A percentile compares a stretch with the other conserved stretches of the same genome.
Evolutionary conservation across 2,329 filamentous ascomycete genomes (phyloP).

Genomic region (Colletotrichum lupini): DNA sequence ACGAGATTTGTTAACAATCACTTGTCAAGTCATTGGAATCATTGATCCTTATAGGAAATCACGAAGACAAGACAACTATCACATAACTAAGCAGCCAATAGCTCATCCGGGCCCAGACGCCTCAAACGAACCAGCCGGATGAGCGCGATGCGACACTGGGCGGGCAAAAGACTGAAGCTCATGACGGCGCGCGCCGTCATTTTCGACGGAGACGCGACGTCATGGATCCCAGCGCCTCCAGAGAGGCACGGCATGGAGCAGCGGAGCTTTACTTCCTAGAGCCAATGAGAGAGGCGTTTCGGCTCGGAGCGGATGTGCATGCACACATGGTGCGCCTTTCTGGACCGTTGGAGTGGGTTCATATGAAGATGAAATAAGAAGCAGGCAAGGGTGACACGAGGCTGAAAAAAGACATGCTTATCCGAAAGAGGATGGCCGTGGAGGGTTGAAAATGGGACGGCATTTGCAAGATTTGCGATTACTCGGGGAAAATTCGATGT

Average conservation of each 20-base stretch:
- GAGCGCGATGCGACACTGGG: neutral
- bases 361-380: neutral
- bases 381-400: neutral
- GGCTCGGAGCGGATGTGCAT: neutral
- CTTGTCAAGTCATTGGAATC: neutral
- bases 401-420: neutral
- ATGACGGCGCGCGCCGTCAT: conserved; percentile 31
- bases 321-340: neutral
- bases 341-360: no score
- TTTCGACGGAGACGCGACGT: conserved; percentile 23
- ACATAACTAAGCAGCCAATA: neutral
- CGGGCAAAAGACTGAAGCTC: neutral
- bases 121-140: neutral
- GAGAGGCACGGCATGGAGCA: conserved; percentile 4
- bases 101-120: neutral
- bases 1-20: neutral
- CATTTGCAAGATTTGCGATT: neutral
- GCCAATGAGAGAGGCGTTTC: conserved; percentile 14
- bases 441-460: neutral
- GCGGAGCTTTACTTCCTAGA: neutral
- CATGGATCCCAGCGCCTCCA: conserved; percentile 9
- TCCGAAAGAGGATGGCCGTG: neutral
- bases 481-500: neutral
- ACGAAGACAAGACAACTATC: neutral
- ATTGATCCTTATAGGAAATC: neutral